Conservation (phyloP, 1,139 yeast species). For the Geotrichum siamense region DNA sequence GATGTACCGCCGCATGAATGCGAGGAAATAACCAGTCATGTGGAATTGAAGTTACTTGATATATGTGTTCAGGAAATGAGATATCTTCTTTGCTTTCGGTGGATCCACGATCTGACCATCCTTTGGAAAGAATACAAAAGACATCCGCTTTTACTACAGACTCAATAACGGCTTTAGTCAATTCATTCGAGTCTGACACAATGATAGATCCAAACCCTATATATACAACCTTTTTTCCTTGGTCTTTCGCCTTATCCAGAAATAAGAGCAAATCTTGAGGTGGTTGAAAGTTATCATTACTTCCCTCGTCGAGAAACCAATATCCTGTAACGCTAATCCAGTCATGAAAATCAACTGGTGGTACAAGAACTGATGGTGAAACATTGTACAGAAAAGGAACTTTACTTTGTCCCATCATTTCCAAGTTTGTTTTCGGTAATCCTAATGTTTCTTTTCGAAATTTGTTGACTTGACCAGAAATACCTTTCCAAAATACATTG, state of each 20-base stretch:
- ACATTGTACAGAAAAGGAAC: slow-evolving; percentile 87
- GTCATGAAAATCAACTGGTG: slow-evolving; percentile 87
- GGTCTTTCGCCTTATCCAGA: slow-evolving; percentile 52
- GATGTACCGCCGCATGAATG: slow-evolving; percentile 92
- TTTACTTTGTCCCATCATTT: slow-evolving; percentile 61
- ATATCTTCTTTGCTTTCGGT: slow-evolving; percentile 37
- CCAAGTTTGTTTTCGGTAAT: slow-evolving; percentile 63
- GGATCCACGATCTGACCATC: slow-evolving; percentile 74
- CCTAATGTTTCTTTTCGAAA: slow-evolving; percentile 71
- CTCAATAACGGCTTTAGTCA: slow-evolving; percentile 70
- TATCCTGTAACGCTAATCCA: slow-evolving; percentile 95
- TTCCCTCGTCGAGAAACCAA: slow-evolving; percentile 83
- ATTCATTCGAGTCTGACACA: slow-evolving; percentile 68
- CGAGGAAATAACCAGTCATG: slow-evolving; percentile 92
- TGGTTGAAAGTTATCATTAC: slow-evolving; percentile 49
- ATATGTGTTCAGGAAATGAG: slow-evolving; percentile 62
- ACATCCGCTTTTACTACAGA: slow-evolving; percentile 78
- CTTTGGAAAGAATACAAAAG: slow-evolving; percentile 79
- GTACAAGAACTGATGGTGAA: slow-evolving; percentile 82
- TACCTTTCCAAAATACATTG: slow-evolving; percentile 89
- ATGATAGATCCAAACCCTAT: slow-evolving; percentile 96
- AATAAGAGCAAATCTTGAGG: slow-evolving; percentile 55
- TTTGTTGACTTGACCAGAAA: slow-evolving; percentile 75
- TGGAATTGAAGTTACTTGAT: slow-evolving; percentile 65
- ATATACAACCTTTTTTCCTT: slow-evolving; percentile 66